These are phyloP conservation scores for Neurospora tetraspora DNA, from an alignment of 495 filamentous ascomycete genomes.

Conservation along the genomic window DNA sequence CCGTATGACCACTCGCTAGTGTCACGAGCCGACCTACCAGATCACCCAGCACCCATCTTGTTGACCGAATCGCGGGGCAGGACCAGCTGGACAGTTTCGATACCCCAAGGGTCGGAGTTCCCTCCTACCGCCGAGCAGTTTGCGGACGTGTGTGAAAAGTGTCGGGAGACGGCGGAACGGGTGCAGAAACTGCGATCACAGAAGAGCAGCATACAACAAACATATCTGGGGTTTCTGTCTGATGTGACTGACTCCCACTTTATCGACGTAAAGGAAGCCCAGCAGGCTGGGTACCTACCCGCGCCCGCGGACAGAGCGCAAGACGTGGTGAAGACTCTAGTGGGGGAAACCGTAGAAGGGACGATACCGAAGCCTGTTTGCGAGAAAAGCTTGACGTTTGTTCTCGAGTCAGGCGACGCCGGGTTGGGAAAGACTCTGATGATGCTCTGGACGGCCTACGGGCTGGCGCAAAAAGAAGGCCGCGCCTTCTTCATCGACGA, in stretches of 20 bases:
- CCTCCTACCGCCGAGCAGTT: slow-evolving; percentile 52
- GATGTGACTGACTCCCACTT: slow-evolving; percentile 53
- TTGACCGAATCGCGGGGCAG: slow-evolving; percentile 46
- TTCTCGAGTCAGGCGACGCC: slow-evolving; percentile 55
- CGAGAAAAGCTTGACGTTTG: slow-evolving; percentile 56
- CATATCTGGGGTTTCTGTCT: slow-evolving; percentile 41
- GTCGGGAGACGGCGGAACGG: slow-evolving; percentile 42
- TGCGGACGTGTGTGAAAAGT: slow-evolving; percentile 47
- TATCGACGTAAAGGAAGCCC: slow-evolving; percentile 55
- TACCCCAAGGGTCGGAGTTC: slow-evolving; percentile 47
- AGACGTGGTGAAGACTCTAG: slow-evolving; percentile 18
- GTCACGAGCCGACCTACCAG: slow-evolving; percentile 38
- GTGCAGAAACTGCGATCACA: slow-evolving; percentile 36
- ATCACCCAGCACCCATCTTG: slow-evolving; percentile 48
- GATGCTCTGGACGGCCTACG: slow-evolving; percentile 68
- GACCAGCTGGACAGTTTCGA: slow-evolving; percentile 59
- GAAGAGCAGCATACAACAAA: slow-evolving; percentile 25
- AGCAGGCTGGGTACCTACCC: slow-evolving; percentile 46
- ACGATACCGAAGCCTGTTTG: slow-evolving; percentile 40
- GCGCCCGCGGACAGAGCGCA: slow-evolving; percentile 12
- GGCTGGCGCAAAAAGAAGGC: slow-evolving; percentile 56
- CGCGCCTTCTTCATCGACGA: slow-evolving; percentile 70
- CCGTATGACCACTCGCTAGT: slow-evolving; percentile 37
- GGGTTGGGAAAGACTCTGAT: slow-evolving; percentile 61
- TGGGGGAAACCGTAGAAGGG: slow-evolving; percentile 26